phyloP scores from a whole-genome alignment of 768 basidiomycete genomes.

The Leccinum arenicola region DNA sequence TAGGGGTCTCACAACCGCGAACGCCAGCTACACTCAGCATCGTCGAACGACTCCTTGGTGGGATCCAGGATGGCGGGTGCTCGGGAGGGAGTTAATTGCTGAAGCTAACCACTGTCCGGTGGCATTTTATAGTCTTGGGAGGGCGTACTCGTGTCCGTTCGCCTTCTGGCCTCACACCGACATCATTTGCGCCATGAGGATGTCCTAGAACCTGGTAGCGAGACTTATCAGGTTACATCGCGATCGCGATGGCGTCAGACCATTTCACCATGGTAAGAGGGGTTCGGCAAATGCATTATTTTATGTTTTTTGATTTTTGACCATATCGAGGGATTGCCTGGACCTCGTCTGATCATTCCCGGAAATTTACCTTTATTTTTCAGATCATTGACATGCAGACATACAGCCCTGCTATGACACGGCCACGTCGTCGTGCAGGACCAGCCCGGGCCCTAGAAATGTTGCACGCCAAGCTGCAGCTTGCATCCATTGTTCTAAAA shows the following conservation, averaged over 20 bases:
- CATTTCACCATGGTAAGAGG: constrained; percentile 25
- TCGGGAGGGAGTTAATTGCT: constrained; percentile 10
- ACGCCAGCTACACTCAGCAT: neutral
- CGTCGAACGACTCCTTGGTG: neutral
- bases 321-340: constrained; percentile 27
- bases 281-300: constrained; percentile 23
- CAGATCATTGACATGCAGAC: constrained; percentile 21
- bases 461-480: constrained; percentile 8
- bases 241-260: constrained; percentile 25
- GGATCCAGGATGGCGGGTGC: constrained; percentile 6
- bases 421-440: constrained; percentile 7
- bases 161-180: constrained; percentile 10
- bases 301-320: constrained; percentile 22
- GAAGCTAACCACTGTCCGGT: constrained; percentile 11
- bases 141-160: constrained; percentile 15
- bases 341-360: constrained; percentile 24
- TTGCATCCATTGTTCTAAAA: constrained; percentile 10
- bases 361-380: constrained; percentile 20
- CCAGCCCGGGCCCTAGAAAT: constrained; percentile 7
- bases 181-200: constrained; percentile 22
- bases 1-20: neutral
- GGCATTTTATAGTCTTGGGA: constrained; percentile 27
- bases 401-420: constrained; percentile 15
- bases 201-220: constrained; percentile 15
- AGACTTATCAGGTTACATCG: constrained; percentile 25